Evolutionary conservation across 2,329 filamentous ascomycete genomes (phyloP), one percentile per base, ranked within the genome.

Genomic region (Trichothecium roseum): DNA sequence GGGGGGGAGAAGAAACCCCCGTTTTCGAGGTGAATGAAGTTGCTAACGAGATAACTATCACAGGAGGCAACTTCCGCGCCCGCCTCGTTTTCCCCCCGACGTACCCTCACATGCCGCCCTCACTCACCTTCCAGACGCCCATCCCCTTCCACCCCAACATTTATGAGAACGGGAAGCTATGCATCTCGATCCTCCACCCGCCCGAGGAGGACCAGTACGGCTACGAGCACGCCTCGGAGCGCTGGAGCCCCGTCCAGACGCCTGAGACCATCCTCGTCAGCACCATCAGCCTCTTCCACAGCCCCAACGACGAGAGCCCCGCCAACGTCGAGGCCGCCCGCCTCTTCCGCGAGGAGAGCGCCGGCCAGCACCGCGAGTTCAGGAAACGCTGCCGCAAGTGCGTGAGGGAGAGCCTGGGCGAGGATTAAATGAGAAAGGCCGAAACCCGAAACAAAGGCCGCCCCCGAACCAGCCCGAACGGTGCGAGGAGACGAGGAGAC

Each of bases 171-270:
- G 91, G 91, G 50, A 77, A 81, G 45, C 84, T 98, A 39, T 98
- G 91, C 69, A 96, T 98, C 57, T 93, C 84, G 30, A 98, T 98
- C 62, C 72, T 98, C 29, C 91, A 98, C 59, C 84, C 89, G 10
- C 89, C 91, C 4, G 88, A 85, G 62, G 88, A 95, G 52, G 91
- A 98, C 54, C 79, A 84, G 53, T 91, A 84, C 60, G 89, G 89
- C 36, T 98, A 98, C 64, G 91, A 98, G 60, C 74, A 74, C 18
- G 88, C 87, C 13, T 72, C 77, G 20, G 91, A 98, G 69, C 78
- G 91, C 41, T 98, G 91, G 91, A 84, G 75, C 40, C 91, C 91
- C 18, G 89, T 96, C 3, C 91, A 96, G 60, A 88, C 83, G 10
- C 88, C 89, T 36, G 89, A 95, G 68, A 94, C 87, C 16, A 96